phyloP scores from a whole-genome alignment of 208 protist species.

The Acanthamoeba royreba region DNA sequence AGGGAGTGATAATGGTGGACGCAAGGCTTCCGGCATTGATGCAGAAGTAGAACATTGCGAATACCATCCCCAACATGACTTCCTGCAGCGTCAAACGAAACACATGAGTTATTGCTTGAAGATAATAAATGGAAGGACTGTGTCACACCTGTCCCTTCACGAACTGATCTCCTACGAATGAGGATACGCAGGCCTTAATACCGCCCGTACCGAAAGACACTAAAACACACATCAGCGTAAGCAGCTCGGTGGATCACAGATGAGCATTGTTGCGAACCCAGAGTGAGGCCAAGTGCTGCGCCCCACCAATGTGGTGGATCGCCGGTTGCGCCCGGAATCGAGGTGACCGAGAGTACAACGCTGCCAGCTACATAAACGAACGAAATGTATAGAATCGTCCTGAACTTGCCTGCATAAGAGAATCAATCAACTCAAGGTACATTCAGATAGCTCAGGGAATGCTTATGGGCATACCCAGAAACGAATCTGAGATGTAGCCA shows the following conservation, averaged over 20 bases:
- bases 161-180: slow-evolving; percentile 79
- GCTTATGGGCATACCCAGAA: slow-evolving; percentile 6
- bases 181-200: slow-evolving; percentile 73
- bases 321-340: slow-evolving; percentile 66
- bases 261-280: background rate
- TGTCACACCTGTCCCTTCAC: slow-evolving; percentile 25
- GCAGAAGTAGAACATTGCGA: slow-evolving; percentile 76
- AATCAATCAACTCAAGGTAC: background rate
- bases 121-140: background rate
- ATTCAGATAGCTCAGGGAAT: background rate
- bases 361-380: slow-evolving; percentile 73
- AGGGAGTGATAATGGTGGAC: slow-evolving; percentile 73
- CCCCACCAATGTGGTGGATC: slow-evolving; percentile 65
- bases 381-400: slow-evolving; percentile 73
- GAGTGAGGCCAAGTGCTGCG: slow-evolving; percentile 17
- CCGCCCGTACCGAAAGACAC: slow-evolving; percentile 78
- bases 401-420: slow-evolving; percentile 67
- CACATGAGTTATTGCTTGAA: too few relatives aligned
- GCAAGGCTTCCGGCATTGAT: slow-evolving; percentile 76
- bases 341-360: slow-evolving; percentile 65
- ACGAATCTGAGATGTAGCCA: slow-evolving; percentile 63
- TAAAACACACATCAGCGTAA: slow-evolving; percentile 39
- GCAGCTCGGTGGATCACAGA: background rate
- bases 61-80: slow-evolving; percentile 57
- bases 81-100: background rate